phyloP scores from a whole-genome alignment of 345 rosid genomes.

The Arabis hirsuta region DNA sequence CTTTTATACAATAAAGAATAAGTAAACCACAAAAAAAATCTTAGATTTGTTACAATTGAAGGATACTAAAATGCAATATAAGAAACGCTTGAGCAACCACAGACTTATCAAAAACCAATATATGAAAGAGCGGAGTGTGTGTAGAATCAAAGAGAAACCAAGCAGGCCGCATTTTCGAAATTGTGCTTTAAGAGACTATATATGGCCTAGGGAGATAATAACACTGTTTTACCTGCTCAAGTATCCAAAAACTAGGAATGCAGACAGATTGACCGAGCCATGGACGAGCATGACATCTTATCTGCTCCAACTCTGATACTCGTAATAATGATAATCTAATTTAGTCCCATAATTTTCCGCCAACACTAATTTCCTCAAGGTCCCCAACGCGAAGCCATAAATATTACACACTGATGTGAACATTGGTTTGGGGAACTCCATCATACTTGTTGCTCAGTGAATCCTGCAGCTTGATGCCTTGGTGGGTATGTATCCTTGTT shows the following conservation, averaged over 20 bases:
- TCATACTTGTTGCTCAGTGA: slow-evolving; percentile 1
- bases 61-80: too few species aligned
- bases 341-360: background rate
- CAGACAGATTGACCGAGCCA: background rate
- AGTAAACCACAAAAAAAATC: too few species aligned
- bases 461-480: background rate
- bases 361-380: background rate
- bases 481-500: background rate
- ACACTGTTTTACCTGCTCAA: slow-evolving; percentile 18
- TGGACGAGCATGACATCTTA: background rate
- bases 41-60: too few species aligned
- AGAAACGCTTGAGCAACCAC: background rate
- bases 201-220: slow-evolving; percentile 1
- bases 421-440: background rate
- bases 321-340: background rate
- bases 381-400: background rate
- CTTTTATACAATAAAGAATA: too few species aligned
- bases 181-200: background rate
- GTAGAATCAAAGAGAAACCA: slow-evolving; percentile 5
- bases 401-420: slow-evolving; percentile 1
- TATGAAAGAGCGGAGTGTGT: background rate
- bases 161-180: background rate
- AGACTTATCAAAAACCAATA: background rate
- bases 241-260: slow-evolving; percentile 4
- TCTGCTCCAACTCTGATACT: slow-evolving; percentile 22